Evolutionary conservation across 768 basidiomycete species (phyloP).

Genomic region (Mycena galericulata): DNA sequence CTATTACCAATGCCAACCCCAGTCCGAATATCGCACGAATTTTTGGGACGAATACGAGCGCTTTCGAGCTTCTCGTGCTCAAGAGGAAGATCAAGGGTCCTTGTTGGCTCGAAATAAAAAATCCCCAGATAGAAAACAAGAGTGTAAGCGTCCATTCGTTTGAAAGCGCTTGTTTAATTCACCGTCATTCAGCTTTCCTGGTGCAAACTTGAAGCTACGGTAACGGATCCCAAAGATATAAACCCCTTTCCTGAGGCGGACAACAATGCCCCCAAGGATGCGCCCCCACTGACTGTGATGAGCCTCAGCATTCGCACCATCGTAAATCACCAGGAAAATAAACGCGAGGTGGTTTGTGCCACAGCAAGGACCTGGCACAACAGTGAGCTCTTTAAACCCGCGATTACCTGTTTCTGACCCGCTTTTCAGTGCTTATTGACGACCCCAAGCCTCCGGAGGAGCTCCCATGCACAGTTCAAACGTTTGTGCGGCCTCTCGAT

Average conservation of each 20-base stretch:
- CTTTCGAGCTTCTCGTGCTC: conserved; percentile 93
- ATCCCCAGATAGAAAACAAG: conserved; percentile 79
- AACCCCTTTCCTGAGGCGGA: conserved; percentile 85
- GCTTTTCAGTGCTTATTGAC: conserved; percentile 80
- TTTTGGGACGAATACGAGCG: conserved; percentile 91
- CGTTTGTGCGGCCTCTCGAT: conserved; percentile 91
- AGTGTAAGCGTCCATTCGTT: conserved; percentile 64
- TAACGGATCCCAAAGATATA: conserved; percentile 88
- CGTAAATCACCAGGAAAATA: conserved; percentile 94
- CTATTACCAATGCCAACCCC: conserved; percentile 64
- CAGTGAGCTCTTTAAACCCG: conserved; percentile 47
- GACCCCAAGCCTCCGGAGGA: conserved; percentile 92
- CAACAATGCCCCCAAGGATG: conserved; percentile 74
- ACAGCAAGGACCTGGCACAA: conserved; percentile 87
- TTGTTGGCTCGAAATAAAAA: conserved; percentile 92
- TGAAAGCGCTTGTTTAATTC: not conserved
- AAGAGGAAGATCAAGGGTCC: conserved; percentile 99
- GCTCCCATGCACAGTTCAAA: conserved; percentile 84
- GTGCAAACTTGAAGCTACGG: conserved; percentile 93
- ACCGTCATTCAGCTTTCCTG: conserved; percentile 80
- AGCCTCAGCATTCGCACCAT: conserved; percentile 90
- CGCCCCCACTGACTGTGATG: conserved; percentile 91
- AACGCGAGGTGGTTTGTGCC: conserved; percentile 91
- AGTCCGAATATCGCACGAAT: conserved; percentile 90
- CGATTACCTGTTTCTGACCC: not conserved